A percentile compares a stretch with the other conserved stretches of the same genome.
phyloP scores from a whole-genome alignment of 495 filamentous ascomycete species.

The Platismatia glauca region DNA sequence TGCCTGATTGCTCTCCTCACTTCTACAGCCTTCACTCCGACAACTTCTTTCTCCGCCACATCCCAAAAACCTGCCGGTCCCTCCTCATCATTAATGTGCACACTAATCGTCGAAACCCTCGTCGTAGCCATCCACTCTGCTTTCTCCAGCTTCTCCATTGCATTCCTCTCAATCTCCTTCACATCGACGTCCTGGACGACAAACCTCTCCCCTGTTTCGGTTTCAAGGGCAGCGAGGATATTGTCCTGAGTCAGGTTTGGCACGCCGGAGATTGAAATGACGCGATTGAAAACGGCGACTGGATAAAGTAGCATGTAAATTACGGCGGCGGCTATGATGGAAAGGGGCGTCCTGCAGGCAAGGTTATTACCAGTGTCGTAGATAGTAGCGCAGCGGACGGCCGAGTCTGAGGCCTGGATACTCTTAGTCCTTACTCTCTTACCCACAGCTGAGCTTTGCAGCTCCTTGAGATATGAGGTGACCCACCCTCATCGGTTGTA shows the following conservation, averaged over 20 bases:
- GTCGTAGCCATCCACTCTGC: slow-evolving; percentile 13
- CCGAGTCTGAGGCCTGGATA: not conserved
- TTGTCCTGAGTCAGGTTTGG: slow-evolving; percentile 16
- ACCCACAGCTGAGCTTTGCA: no score
- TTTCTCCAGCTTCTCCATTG: slow-evolving; percentile 23
- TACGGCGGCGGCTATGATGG: slow-evolving; percentile 13
- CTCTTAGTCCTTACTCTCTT: no score
- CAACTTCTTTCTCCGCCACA: not conserved
- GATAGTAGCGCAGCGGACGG: not conserved
- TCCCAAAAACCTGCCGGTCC: not conserved
- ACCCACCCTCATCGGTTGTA: no score
- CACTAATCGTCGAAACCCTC: not conserved
- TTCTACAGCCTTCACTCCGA: not conserved
- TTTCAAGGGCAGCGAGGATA: slow-evolving; percentile 20
- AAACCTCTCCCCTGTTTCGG: slow-evolving; percentile 16
- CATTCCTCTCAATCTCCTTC: slow-evolving; percentile 22
- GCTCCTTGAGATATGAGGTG: not conserved
- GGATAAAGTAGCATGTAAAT: slow-evolving; percentile 22
- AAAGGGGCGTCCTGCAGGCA: slow-evolving; percentile 22
- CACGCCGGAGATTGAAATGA: slow-evolving; percentile 20
- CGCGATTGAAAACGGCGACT: slow-evolving; percentile 16
- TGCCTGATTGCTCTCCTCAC: slow-evolving; percentile 11
- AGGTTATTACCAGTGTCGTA: slow-evolving; percentile 22
- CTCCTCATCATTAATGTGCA: slow-evolving; percentile 1
- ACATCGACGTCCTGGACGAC: slow-evolving; percentile 17